Conservation (phyloP, 768 basidiomycete species). For the Mrakia gelida region DNA sequence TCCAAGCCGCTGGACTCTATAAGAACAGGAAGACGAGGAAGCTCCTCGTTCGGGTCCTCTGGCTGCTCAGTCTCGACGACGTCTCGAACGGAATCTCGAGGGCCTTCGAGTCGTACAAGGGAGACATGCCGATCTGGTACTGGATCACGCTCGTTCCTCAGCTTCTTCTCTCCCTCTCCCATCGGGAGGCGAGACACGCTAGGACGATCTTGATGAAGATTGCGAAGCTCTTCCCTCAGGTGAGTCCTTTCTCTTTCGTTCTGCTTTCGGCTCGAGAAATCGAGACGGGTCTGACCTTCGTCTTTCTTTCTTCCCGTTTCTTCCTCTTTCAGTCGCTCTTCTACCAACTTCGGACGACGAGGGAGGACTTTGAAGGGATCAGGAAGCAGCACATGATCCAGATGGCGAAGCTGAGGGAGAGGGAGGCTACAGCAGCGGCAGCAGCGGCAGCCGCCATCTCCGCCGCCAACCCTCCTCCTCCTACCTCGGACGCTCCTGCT, state of each 20-base stretch:
- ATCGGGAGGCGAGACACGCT: slow-evolving; percentile 89
- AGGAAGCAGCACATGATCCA: slow-evolving; percentile 40
- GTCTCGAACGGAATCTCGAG: slow-evolving; percentile 41
- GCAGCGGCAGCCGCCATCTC: slow-evolving; percentile 29
- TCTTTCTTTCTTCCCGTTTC: not conserved
- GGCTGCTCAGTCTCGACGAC: slow-evolving; percentile 93
- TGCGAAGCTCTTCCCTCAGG: slow-evolving; percentile 89
- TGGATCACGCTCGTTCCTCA: slow-evolving; percentile 98
- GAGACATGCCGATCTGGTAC: slow-evolving; percentile 95
- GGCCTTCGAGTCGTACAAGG: slow-evolving; percentile 85
- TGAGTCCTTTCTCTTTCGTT: slow-evolving; percentile 42
- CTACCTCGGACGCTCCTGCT: slow-evolving; percentile 1
- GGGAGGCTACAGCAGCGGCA: not conserved
- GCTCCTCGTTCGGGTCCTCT: slow-evolving; percentile 84
- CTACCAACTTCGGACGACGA: slow-evolving; percentile 83
- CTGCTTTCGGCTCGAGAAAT: not conserved
- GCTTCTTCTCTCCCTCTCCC: slow-evolving; percentile 78
- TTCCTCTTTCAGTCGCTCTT: slow-evolving; percentile 69
- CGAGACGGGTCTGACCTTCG: not conserved
- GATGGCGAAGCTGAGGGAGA: not conserved
- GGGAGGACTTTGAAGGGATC: slow-evolving; percentile 58
- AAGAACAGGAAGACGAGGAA: slow-evolving; percentile 90
- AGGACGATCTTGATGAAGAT: slow-evolving; percentile 81
- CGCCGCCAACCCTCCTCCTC: slow-evolving; percentile 18
- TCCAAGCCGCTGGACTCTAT: slow-evolving; percentile 93